phyloP scores from a whole-genome alignment of 2,329 filamentous ascomycete genomes.

The Scedosporium dehoogii region DNA sequence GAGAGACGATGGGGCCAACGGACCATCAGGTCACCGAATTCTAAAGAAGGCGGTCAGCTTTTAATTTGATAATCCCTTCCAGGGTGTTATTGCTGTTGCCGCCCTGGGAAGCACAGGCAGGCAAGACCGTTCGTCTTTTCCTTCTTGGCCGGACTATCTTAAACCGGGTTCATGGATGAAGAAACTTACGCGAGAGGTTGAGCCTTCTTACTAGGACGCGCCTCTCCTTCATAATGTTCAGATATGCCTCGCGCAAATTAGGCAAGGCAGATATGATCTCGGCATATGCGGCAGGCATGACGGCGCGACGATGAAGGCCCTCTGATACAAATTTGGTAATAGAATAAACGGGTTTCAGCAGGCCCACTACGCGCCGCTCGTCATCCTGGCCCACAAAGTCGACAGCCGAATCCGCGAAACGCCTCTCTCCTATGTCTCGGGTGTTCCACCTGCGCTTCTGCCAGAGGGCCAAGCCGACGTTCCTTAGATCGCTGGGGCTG shows the following conservation, averaged over 20 bases:
- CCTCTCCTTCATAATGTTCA: conserved; percentile 12
- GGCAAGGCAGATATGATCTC: conserved; percentile 14
- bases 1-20: conserved; percentile 13
- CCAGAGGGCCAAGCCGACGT: conserved; percentile 12
- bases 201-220: background rate
- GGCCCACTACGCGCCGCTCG: conserved; percentile 47
- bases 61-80: background rate
- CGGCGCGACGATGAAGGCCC: conserved; percentile 9
- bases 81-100: too few relatives aligned
- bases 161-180: too few relatives aligned
- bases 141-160: too few relatives aligned
- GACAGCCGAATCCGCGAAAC: conserved; percentile 41
- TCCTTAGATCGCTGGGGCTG: conserved; percentile 13
- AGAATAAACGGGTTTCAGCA: conserved; percentile 39
- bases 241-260: conserved; percentile 8
- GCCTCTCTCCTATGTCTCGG: conserved; percentile 13
- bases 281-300: conserved; percentile 13
- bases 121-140: too few relatives aligned
- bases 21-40: conserved; percentile 10
- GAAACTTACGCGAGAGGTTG: background rate
- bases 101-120: too few relatives aligned
- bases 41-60: background rate
- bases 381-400: conserved; percentile 55
- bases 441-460: conserved; percentile 12
- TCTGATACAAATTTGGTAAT: conserved; percentile 12